Percentiles rank a stretch among this genome's conserved stretches.
Conservation (phyloP, 2,329 filamentous ascomycete genomes). For the Alternaria solani region DNA sequence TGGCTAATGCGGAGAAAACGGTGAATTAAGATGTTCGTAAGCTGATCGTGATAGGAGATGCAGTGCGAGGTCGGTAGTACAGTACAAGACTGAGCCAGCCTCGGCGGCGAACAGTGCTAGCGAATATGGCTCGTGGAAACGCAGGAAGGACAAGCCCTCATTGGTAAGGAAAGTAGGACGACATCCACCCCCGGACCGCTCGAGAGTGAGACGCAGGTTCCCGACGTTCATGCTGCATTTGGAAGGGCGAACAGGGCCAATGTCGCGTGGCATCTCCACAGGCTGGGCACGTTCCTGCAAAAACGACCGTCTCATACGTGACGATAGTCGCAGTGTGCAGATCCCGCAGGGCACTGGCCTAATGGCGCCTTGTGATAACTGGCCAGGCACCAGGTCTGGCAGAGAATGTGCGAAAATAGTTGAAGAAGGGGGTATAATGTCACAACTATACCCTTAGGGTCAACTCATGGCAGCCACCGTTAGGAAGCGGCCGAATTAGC, state of each 20-base stretch:
- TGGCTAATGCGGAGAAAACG: neutral
- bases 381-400: constrained; percentile 15
- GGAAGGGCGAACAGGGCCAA: constrained; percentile 25
- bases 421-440: constrained; percentile 30
- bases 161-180: constrained; percentile 8
- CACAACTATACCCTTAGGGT: constrained; percentile 27
- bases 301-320: constrained; percentile 29
- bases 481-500: constrained; percentile 16
- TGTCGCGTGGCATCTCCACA: constrained; percentile 15
- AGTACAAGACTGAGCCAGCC: neutral
- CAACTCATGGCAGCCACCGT: constrained; percentile 13
- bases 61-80: neutral
- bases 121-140: neutral
- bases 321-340: constrained; percentile 31
- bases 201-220: constrained; percentile 24
- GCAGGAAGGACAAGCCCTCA: constrained; percentile 5
- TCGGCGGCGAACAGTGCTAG: neutral
- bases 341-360: constrained; percentile 17
- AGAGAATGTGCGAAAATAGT: constrained; percentile 10
- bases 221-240: constrained; percentile 23
- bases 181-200: constrained; percentile 2
- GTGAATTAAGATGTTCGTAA: neutral
- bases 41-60: constrained; percentile 3
- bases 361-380: constrained; percentile 16
- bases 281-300: constrained; percentile 28